Evolutionary conservation across 257 asterid genomes (phyloP), one percentile per base, ranked within the genome.

Genomic region (Solanum microdontum): DNA sequence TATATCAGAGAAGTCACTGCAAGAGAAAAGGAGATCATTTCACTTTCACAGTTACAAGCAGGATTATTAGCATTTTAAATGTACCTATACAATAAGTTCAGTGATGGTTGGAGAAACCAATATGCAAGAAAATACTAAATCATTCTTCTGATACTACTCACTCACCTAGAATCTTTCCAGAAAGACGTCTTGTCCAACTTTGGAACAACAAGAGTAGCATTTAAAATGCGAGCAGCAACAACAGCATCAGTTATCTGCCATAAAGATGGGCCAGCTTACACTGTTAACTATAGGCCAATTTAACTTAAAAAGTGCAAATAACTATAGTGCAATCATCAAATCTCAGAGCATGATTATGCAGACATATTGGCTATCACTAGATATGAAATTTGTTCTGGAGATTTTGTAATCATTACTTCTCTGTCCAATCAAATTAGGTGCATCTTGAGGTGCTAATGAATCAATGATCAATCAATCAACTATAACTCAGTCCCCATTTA

Each of bases 121-220:
- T 11, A 84, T 26, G 70, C 74, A 86, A 79, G 64, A 15, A 39
- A 64, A 30, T 84, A 40, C 26, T 66, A 86, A n/a, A 87, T 7
- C 62, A 86, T 62, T 75, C 58, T 79, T 51, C 28, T 26, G 36
- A 88, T 86, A 86, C 89, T 85, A 85, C 88, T 82, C 84, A 96
- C 99, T 82, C 85, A 96, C 99, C 99, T 95, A 62, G 93, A 93
- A 92, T 97, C 99, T 91, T 97, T 97, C 99, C 99, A 97, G 92
- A 93, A 97, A 73, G 99, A 97, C 90, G 94, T 93, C 89, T 92
- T 94, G 89, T 97, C 99, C 92, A 97, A 91, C 88, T 89, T 94
- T 51, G 99, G 99, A 86, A 95, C 92, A 87, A 97, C 96, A 45
- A 97, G 98, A 87, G 99, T 95, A 76, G 96, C 99, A 91, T 97